Base-by-base conservation (phyloP, 1,284 basidiomycete genomes). In the Lignosus rhinocerotis region DNA sequence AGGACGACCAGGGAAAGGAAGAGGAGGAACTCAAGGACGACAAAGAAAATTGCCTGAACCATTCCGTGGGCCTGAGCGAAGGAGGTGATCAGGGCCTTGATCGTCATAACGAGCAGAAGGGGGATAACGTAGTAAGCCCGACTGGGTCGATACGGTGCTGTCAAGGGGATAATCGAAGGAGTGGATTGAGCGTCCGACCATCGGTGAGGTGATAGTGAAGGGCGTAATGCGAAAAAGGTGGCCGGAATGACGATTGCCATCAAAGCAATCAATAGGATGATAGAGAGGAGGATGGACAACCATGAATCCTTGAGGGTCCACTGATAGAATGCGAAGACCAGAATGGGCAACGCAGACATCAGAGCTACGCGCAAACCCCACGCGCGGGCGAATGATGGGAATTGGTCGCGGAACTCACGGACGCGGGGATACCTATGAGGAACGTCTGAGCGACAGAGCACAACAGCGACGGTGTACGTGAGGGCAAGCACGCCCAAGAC, bases 231-330 rank as follows among this genome's bases (percentile, higher is more conserved):
- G 46, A 75, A 68, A 64, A 81, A 76, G 14, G 76, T 62, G 0
- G 83, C 75, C 64, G 80, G 80, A 21, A 74, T 62, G 33, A 88
- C 68, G 60, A 76, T 67, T 12, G 71, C 72, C 32, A 85, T 62
- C 46, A 90, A 75, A 1, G 73, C 78, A 46, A 93, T 73, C 69
- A 94, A 78, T 47, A 87, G 76, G 53, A 91, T 65, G 49, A 87
- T 85, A 3, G 90, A 85, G 25, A 93, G 75, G 11, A 91, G 71
- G 51, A 81, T 76, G 0, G 93, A 84, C 1, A 94, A 78, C 85
- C 90, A 92, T 0, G 93, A 94, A 72, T 96, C 93, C 58, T 83
- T 80, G 58, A 96, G 78, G 0, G 88, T 90, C 92, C 93, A 96
- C 71, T 96, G 94, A 73, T 89, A 93, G 69, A 96, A 85, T 7